Percentiles rank a stretch among this genome's conserved stretches.
These are phyloP conservation scores for Beauveria scarabaeidicola DNA, from an alignment of 2,329 filamentous ascomycete species.

Conservation along the genomic window DNA sequence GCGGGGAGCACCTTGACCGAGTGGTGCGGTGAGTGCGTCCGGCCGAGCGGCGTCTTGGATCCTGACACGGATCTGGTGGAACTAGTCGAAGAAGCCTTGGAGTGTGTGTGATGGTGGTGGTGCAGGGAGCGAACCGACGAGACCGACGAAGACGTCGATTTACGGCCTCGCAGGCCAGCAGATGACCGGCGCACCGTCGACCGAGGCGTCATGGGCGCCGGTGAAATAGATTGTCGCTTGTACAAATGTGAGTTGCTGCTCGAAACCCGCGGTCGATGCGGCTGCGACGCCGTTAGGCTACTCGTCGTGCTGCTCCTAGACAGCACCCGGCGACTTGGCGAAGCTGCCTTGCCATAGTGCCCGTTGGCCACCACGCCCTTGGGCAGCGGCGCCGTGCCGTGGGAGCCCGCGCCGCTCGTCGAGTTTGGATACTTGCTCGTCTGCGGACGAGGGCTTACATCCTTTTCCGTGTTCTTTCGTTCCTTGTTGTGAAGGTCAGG, in stretches of 20 bases:
- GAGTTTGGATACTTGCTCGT: conserved; percentile 47
- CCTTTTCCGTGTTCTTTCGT: conserved; percentile 36
- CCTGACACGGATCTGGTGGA: conserved; percentile 67
- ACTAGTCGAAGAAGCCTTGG: conserved; percentile 88
- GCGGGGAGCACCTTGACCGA: conserved; percentile 93
- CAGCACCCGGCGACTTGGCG: conserved; percentile 14
- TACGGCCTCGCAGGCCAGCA: conserved; percentile 75
- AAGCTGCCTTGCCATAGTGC: conserved; percentile 25
- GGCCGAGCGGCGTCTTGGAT: conserved; percentile 56
- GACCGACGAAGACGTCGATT: conserved; percentile 91
- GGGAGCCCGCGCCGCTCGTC: conserved; percentile 23
- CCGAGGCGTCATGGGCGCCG: conserved; percentile 78
- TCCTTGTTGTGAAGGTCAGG: conserved; percentile 49
- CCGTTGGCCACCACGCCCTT: conserved; percentile 46
- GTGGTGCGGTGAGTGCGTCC: conserved; percentile 70
- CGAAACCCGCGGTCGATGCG: conserved; percentile 22
- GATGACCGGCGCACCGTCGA: conserved; percentile 79
- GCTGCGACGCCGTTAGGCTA: conserved; percentile 20
- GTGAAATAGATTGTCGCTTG: conserved; percentile 74
- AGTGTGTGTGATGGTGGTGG: conserved; percentile 77
- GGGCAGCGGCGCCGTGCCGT: conserved; percentile 37
- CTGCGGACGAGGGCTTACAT: conserved; percentile 49
- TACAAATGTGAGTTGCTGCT: conserved; percentile 33
- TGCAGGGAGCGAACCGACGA: conserved; percentile 89
- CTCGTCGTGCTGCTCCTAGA: conserved; percentile 18